A percentile compares a stretch with the other conserved stretches of the same genome.
These are phyloP conservation scores for Cordyceps farinosa DNA, from an alignment of 2,329 filamentous ascomycete genomes.

Conservation along the genomic window DNA sequence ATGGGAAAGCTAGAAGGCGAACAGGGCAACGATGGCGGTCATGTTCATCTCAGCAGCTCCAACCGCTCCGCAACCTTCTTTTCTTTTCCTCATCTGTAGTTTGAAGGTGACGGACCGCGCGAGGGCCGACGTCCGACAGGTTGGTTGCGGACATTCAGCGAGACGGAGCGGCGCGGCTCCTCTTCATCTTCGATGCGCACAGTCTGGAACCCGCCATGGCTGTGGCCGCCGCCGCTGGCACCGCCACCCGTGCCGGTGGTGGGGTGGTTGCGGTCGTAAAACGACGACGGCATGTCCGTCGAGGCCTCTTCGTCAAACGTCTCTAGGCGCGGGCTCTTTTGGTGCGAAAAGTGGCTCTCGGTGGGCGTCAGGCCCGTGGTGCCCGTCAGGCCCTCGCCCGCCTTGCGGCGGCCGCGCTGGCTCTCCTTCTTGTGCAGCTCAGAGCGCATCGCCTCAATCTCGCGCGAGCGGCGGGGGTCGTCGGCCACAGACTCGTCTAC, in stretches of 20 bases:
- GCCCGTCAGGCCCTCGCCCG: conserved; percentile 42
- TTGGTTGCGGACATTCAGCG: not conserved
- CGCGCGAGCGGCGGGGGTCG: conserved; percentile 34
- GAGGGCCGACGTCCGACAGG: conserved; percentile 7
- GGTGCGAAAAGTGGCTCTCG: conserved; percentile 25
- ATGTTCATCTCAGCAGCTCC: not conserved
- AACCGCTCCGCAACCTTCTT: not conserved
- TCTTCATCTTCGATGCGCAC: conserved; percentile 13
- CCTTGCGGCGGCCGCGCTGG: conserved; percentile 47
- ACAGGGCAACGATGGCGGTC: not conserved
- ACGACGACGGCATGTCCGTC: conserved; percentile 29
- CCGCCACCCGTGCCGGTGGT: not conserved
- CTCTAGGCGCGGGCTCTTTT: conserved; percentile 31
- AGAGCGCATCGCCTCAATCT: conserved; percentile 37
- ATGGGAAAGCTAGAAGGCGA: not conserved
- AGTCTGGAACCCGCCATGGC: conserved; percentile 9
- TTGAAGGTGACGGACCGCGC: conserved; percentile 7
- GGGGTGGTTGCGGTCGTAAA: conserved; percentile 16
- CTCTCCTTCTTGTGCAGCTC: conserved; percentile 41
- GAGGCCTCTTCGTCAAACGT: conserved; percentile 44
- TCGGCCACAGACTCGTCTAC: conserved; percentile 23
- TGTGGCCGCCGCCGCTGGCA: not conserved
- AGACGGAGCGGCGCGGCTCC: conserved; percentile 9
- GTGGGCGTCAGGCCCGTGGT: conserved; percentile 29
- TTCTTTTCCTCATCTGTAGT: not conserved